Conservation (phyloP, 345 rosid species). For the Hibiscus trionum region DNA sequence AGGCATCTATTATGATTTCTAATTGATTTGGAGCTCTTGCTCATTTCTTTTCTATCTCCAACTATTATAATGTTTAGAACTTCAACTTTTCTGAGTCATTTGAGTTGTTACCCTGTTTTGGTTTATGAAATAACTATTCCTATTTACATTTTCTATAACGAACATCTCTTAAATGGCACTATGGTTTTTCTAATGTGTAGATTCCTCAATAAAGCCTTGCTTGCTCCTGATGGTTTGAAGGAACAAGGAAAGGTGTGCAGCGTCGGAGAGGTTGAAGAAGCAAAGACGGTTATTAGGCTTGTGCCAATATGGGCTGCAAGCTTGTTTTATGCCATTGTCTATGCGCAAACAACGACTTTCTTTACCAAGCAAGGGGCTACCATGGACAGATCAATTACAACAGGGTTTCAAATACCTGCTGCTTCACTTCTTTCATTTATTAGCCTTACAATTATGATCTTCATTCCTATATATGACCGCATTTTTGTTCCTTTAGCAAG, state of each 20-base stretch:
- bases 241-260: not conserved
- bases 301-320: slow-evolving; percentile 42
- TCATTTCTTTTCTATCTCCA: no score
- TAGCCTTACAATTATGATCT: slow-evolving; percentile 28
- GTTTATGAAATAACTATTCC: not conserved
- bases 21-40: no score
- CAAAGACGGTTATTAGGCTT: slow-evolving; percentile 34
- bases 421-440: slow-evolving; percentile 49
- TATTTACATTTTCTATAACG: not conserved
- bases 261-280: slow-evolving; percentile 40
- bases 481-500: slow-evolving; percentile 37
- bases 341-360: slow-evolving; percentile 43
- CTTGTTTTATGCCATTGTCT: slow-evolving; percentile 36
- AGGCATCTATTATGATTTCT: no score
- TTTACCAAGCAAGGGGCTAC: slow-evolving; percentile 55
- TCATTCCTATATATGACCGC: slow-evolving; percentile 44
- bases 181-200: not conserved
- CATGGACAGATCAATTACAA: slow-evolving; percentile 36
- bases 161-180: not conserved
- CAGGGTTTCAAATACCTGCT: slow-evolving; percentile 34
- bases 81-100: no score
- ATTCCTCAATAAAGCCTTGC: slow-evolving; percentile 4
- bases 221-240: not conserved
- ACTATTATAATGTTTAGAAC: no score
- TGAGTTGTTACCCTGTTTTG: not conserved